Base-by-base conservation (phyloP, 1,139 yeast genomes). In the Suhomyces yuchorum region DNA sequence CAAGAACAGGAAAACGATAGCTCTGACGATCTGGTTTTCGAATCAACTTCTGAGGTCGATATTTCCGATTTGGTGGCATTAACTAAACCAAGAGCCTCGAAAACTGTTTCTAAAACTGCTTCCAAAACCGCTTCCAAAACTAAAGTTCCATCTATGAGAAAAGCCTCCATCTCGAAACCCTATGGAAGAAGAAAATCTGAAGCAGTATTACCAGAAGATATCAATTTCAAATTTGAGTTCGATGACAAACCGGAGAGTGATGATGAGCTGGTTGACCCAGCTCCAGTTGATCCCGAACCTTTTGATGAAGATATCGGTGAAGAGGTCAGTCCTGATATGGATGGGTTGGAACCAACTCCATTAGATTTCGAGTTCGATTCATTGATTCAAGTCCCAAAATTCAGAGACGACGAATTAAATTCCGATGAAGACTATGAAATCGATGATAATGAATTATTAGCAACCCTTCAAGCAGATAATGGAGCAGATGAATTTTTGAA, bases 381-480 rank as follows among this genome's bases (percentile, higher is more conserved):
- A 40, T 63, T 67, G 35, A 60, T 72, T 18, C 72, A 72, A 48
- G 84, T 79, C 1, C 84, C 85, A 2, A 76, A 74, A 51, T 67
- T 80, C 50, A 71, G 73, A 43, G 83, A 78, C 17, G 79, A 75
- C 32, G 85, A 80, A 42, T 59, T 79, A 28, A 75, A 79, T 44
- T 82, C 90, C 0, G 91, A 85, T 51, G 88, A 80, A 9, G 85
- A 81, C 58, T 80, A 84, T 59, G 89, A 85, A 58, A 81, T 85
- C 52, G 91, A 85, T 61, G 87, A 84, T 57, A 85, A 85, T 56
- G 87, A 84, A 53, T 73, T 85, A 50, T 75, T 85, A 48, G 85
- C 85, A 38, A 84, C 90, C 0, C 70, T 83, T 44, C 87, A 84
- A 55, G 87, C 84, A 19, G 87, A 82, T 54, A 51, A 42, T 15